These are phyloP conservation scores for Didymella pinodella DNA, from an alignment of 2,329 filamentous ascomycete genomes.

Conservation along the genomic window DNA sequence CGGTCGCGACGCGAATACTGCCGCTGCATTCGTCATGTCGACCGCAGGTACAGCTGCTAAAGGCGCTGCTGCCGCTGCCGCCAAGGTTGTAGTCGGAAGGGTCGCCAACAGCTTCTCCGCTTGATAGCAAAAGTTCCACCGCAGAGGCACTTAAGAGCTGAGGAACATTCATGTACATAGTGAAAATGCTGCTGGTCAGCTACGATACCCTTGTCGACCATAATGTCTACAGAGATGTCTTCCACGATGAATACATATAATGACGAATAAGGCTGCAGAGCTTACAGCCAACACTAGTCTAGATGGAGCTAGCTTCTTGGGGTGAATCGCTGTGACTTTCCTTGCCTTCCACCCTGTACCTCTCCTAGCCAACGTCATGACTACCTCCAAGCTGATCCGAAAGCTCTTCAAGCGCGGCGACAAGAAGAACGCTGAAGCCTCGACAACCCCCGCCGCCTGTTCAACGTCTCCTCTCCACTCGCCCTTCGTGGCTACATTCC, in stretches of 20 bases:
- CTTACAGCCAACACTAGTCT: neutral
- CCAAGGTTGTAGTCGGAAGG: slow-evolving; percentile 18
- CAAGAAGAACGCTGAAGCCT: neutral
- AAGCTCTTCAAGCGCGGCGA: neutral
- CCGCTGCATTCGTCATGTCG: slow-evolving; percentile 44
- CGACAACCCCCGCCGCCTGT: neutral
- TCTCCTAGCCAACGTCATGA: neutral
- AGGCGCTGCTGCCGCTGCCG: slow-evolving; percentile 17
- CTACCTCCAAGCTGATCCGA: neutral
- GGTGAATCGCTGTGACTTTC: neutral
- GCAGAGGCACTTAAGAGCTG: neutral
- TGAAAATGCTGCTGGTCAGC: slow-evolving; percentile 16
- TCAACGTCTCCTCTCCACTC: neutral
- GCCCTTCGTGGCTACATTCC: neutral
- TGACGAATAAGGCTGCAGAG: slow-evolving; percentile 12
- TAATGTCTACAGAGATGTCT: slow-evolving; percentile 5
- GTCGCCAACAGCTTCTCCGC: slow-evolving; percentile 14
- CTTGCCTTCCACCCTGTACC: neutral
- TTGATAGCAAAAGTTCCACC: neutral
- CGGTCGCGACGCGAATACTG: slow-evolving; percentile 39
- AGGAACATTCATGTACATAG: slow-evolving; percentile 1
- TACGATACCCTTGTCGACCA: slow-evolving; percentile 1
- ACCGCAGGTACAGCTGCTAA: slow-evolving; percentile 17
- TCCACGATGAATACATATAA: neutral
- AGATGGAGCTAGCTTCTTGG: neutral